Evolutionary conservation across 148 eudicot genomes (phyloP).

Genomic region (Vaccinium darrowii): DNA sequence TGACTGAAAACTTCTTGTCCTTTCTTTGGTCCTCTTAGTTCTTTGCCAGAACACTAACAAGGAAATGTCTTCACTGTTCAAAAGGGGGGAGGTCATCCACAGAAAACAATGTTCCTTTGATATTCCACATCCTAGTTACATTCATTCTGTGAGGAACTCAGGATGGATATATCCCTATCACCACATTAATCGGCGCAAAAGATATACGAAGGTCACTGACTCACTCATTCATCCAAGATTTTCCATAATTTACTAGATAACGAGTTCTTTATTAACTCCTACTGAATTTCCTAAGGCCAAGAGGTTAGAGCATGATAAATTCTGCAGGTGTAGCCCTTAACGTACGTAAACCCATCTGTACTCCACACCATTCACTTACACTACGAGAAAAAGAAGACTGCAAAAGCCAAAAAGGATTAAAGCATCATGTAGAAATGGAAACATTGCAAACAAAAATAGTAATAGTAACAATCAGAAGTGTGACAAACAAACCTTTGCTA

Average conservation of each 20-base stretch:
- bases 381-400: not conserved
- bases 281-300: not conserved
- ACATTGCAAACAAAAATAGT: not conserved
- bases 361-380: not conserved
- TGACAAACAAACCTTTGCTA: slow-evolving; percentile 66
- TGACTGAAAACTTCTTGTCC: not conserved
- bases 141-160: not conserved
- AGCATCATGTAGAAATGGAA: not conserved
- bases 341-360: not conserved
- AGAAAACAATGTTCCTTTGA: not conserved
- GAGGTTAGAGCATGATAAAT: not conserved
- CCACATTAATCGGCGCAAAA: not conserved
- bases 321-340: not conserved
- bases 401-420: not conserved
- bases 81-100: not conserved
- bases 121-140: not conserved
- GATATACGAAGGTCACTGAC: not conserved
- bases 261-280: not conserved
- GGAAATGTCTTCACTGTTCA: not conserved
- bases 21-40: not conserved
- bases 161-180: not conserved
- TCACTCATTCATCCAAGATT: not conserved
- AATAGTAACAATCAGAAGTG: not conserved
- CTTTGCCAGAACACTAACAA: not conserved
- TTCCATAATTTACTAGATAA: not conserved